Base-by-base conservation (phyloP, 805 yeast genomes). In the Pichia rugopelliculosa region DNA sequence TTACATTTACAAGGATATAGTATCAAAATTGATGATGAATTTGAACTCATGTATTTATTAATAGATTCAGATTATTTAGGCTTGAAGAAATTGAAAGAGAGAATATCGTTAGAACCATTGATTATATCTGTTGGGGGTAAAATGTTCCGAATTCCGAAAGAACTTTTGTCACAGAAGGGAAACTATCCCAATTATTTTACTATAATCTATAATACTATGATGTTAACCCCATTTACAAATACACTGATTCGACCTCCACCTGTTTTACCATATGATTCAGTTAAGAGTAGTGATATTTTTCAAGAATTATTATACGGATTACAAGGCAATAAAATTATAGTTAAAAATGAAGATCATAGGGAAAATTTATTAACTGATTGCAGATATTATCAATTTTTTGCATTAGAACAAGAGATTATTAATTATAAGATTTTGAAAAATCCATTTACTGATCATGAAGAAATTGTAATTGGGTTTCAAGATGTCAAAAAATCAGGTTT, bases 1-100 rank as follows among this genome's bases (percentile, higher is more conserved):
- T 59, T 69, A 50, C 96, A 90, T 67, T 66, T 89, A 36, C 95
- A 85, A 62, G 96, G 97, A 0, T 89, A 90, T 58, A 73, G 77
- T 52, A 67, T 88, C 22, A 70, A 73, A 23, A 71, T 87, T n/a
- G 66, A 69, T 4, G 69, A 75, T 52, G 91, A 80, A 41, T 74
- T 70, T 36, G 81, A 80, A 45, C 85, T 73, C 58, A 74, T 81
- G 17, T 76, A 80, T 55, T 56, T 87, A 15, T 77, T 77, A 61
- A 67, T 79, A 3, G 97, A 89, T 62, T 80, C 93, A 0, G 68
- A 72, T 56, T 89, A 87, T 61, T 89, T 80, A 65, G 76, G 77
- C 44, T 68, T 89, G 42, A 78, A 78, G 3, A 71, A 78, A 43
- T 69, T 89, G 39, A 74, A 74, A 50, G 58, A 68, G 9, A 55